Evolutionary conservation across 768 basidiomycete species (phyloP), one percentile per base, ranked within the genome.

Genomic region (Lanmaoa pseudosensibilis): DNA sequence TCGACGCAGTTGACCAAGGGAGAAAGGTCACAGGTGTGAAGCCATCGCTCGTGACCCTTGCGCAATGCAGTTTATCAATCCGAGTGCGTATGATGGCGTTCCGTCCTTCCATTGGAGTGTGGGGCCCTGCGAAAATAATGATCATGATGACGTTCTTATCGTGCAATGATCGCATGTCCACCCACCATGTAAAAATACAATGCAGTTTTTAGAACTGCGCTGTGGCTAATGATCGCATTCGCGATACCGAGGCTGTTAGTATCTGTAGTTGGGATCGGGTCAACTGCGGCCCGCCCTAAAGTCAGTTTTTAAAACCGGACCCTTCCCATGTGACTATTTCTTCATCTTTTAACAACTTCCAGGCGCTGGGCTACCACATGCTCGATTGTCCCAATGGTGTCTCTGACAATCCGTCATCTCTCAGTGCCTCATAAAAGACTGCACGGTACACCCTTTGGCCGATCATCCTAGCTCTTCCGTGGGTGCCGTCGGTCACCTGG

Each of bases 281-380:
- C 16, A 11, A 13, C n/a, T 5, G 2, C 32, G 40, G 59, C 81
- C 79, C 58, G 71, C 83, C 83, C 83, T 83, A 76, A 83, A 78
- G 46, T 46, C 4, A 2, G 6, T 3, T 13, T 47, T 15, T 50
- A 50, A 61, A 68, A 66, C 43, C 18, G 2, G 18, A 30, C 25
- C 6, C 18, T 23, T 37, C 12, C 27, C 13, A 2, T 15, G 12
- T 8, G 6, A 18, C 9, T 40, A 1, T 54, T 68, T 50, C 41
- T 68, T 12, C 76, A 84, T 84, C 82, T 85, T 86, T 85, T 85
- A 84, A 85, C 85, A 84, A 80, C 74, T 74, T 74, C 60, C 75
- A 80, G 85, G 79, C 74, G 66, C 77, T 69, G 63, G 67, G 65
- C 65, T 76, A 79, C 79, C 80, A 85, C 81, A 85, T 83, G 80